A percentile compares a stretch with the other conserved stretches of the same genome.
phyloP scores from a whole-genome alignment of 148 eudicot species.

The Silene latifolia region DNA sequence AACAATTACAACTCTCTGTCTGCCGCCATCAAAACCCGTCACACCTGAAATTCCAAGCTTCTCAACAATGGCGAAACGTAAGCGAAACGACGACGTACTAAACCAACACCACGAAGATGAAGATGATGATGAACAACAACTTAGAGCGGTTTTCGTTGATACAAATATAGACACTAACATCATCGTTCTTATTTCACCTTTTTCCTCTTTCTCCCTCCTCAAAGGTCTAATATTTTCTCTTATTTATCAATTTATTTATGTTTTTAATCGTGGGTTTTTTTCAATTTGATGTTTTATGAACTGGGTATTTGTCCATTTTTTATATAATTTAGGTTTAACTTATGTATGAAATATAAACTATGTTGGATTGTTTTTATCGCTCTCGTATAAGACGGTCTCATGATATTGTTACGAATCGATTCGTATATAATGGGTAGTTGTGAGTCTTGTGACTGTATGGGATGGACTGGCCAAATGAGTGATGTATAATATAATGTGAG shows the following conservation, averaged over 20 bases:
- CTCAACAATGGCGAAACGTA: slow-evolving; percentile 24
- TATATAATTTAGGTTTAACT: too few relatives aligned
- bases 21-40: slow-evolving; percentile 20
- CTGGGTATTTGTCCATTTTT: background rate
- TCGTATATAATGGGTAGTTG: too few relatives aligned
- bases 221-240: slow-evolving; percentile 33
- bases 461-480: too few relatives aligned
- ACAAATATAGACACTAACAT: slow-evolving; percentile 66
- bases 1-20: background rate
- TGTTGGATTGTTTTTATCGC: too few relatives aligned
- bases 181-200: slow-evolving; percentile 33
- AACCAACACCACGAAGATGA: slow-evolving; percentile 6
- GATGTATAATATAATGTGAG: too few relatives aligned
- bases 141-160: slow-evolving; percentile 48
- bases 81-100: slow-evolving; percentile 14
- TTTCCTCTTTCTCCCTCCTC: slow-evolving; percentile 40
- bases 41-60: background rate
- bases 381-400: too few relatives aligned
- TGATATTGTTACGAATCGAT: too few relatives aligned
- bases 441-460: too few relatives aligned
- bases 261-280: background rate
- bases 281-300: background rate
- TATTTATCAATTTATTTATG: background rate
- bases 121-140: slow-evolving; percentile 4
- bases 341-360: too few relatives aligned